Conservation (phyloP, 345 rosid species). For the Populus tremula region DNA sequence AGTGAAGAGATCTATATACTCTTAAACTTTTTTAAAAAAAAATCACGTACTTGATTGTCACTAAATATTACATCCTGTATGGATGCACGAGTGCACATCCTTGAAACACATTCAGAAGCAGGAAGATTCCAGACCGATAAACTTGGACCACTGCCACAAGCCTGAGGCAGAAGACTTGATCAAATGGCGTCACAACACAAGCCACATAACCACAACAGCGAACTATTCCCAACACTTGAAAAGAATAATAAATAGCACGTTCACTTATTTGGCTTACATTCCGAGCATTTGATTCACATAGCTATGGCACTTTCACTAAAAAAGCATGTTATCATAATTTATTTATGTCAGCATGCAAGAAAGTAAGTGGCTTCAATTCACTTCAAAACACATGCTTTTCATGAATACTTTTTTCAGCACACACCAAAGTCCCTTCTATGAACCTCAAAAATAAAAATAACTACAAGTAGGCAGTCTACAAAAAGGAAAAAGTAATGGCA, state of each 20-base stretch:
- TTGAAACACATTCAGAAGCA: slow-evolving; percentile 76
- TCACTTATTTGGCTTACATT: too few species aligned
- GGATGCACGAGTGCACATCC: slow-evolving; percentile 41
- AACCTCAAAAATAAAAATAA: not conserved
- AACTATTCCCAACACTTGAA: slow-evolving; percentile 1
- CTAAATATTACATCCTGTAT: slow-evolving; percentile 73
- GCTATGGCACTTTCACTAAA: not conserved
- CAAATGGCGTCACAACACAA: slow-evolving; percentile 5
- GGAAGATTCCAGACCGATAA: slow-evolving; percentile 84
- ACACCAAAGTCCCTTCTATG: not conserved
- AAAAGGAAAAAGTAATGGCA: not conserved
- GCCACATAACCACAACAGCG: not conserved
- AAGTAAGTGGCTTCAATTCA: not conserved
- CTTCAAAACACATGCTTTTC: too few species aligned
- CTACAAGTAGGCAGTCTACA: not conserved
- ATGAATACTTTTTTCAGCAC: not conserved
- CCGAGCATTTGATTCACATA: too few species aligned
- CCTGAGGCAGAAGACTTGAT: slow-evolving; percentile 40
- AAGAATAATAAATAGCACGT: too few species aligned
- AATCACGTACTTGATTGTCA: slow-evolving; percentile 64
- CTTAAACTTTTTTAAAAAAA: not conserved
- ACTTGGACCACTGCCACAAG: slow-evolving; percentile 63
- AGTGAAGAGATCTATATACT: not conserved
- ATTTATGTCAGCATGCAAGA: not conserved
- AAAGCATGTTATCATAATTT: not conserved